phyloP scores from a whole-genome alignment of 2,329 filamentous ascomycete genomes.

The Ophiostoma quercus region DNA sequence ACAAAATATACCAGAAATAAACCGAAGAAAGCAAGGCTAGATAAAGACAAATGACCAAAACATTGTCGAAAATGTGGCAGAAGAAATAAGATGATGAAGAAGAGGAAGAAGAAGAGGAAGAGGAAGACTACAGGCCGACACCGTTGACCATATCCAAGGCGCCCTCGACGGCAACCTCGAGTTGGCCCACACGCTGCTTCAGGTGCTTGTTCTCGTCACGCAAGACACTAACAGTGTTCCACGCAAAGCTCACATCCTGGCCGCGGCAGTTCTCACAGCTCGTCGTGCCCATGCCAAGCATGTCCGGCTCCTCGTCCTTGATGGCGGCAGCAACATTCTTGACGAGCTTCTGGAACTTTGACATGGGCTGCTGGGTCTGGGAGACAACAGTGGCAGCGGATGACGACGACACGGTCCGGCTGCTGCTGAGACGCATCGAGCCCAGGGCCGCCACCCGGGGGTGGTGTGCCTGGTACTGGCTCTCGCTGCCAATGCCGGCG shows the following conservation, averaged over 20 bases:
- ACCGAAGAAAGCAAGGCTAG: neutral
- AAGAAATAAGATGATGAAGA: neutral
- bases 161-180: slow-evolving; percentile 57
- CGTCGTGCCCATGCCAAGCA: slow-evolving; percentile 24
- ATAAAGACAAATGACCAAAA: neutral
- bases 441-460: slow-evolving; percentile 27
- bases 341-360: slow-evolving; percentile 46
- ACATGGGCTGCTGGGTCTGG: slow-evolving; percentile 37
- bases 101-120: neutral
- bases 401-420: slow-evolving; percentile 28
- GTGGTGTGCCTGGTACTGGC: slow-evolving; percentile 22
- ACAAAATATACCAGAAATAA: neutral
- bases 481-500: slow-evolving; percentile 23
- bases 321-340: slow-evolving; percentile 40
- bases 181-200: slow-evolving; percentile 53
- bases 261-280: slow-evolving; percentile 54
- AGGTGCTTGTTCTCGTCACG: slow-evolving; percentile 58
- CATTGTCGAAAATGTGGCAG: neutral
- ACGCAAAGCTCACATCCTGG: slow-evolving; percentile 54
- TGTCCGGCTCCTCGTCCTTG: slow-evolving; percentile 30
- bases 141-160: slow-evolving; percentile 57
- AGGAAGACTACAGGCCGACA: slow-evolving; percentile 41
- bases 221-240: slow-evolving; percentile 59
- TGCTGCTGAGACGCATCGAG: slow-evolving; percentile 5
- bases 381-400: slow-evolving; percentile 27